Conservation (phyloP, 106 monocot genomes). For the Platanthera guangdongensis region DNA sequence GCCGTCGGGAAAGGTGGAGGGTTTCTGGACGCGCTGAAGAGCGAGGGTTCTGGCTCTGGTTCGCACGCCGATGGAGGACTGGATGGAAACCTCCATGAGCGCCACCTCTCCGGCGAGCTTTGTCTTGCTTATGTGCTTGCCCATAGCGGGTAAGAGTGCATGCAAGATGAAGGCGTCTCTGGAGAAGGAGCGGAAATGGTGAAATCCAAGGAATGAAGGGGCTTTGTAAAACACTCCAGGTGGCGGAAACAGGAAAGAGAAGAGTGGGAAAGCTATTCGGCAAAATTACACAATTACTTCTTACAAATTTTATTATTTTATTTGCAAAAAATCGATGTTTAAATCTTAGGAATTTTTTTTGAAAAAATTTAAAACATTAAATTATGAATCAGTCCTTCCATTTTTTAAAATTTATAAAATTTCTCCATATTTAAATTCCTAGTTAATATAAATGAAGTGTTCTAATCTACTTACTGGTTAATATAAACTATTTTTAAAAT, state of each 20-base stretch:
- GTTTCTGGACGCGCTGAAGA: constrained; percentile 38
- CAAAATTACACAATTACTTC: no score
- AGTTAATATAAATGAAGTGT: no score
- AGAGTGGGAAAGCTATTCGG: background rate
- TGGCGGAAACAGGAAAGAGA: background rate
- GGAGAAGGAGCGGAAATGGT: background rate
- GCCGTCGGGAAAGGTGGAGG: background rate
- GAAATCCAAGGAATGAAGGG: background rate
- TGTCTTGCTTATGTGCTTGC: constrained; percentile 75
- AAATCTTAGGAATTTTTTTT: no score
- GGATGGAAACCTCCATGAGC: constrained; percentile 55
- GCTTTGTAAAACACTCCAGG: background rate
- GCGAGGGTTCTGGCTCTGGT: constrained; percentile 83
- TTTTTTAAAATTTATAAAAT: no score
- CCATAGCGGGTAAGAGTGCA: constrained; percentile 31
- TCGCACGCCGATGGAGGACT: constrained; percentile 60
- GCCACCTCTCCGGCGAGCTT: constrained; percentile 66
- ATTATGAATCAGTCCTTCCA: no score
- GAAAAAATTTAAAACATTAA: no score
- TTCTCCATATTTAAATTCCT: no score
- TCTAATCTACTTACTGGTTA: no score
- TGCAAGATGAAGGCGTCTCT: background rate
- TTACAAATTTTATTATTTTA: no score
- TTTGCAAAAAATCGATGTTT: no score
- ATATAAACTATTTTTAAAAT: no score